phyloP scores from a whole-genome alignment of 2,329 filamentous ascomycete genomes.

The Colletotrichum gloeosporioides region DNA sequence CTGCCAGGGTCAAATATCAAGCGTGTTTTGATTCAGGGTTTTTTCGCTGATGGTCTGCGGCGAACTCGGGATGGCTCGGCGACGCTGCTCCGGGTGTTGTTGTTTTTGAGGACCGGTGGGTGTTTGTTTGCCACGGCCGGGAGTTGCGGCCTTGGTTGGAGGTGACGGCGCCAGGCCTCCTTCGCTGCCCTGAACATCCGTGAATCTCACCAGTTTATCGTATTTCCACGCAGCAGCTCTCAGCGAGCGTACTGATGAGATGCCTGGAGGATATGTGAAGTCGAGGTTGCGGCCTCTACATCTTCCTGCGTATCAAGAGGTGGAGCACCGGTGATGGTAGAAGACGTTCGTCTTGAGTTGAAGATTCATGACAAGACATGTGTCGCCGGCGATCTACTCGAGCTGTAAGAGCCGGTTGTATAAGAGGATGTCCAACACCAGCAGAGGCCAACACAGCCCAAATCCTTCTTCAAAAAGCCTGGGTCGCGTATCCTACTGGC shows the following conservation, averaged over 20 bases:
- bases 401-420: not conserved
- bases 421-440: not conserved
- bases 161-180: not conserved
- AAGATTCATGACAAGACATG: not conserved
- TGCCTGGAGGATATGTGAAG: not conserved
- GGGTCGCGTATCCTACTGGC: not conserved
- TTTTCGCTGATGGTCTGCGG: not conserved
- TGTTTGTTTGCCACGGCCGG: not conserved
- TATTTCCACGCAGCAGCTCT: fast-evolving
- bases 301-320: not conserved
- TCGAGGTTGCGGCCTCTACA: not conserved
- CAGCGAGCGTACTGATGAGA: not conserved
- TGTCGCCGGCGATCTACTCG: not conserved
- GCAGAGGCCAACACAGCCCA: not conserved
- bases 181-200: not conserved
- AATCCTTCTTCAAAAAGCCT: not conserved
- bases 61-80: not conserved
- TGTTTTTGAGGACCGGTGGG: not conserved
- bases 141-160: not conserved
- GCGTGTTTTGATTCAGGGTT: not conserved
- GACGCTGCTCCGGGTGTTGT: not conserved
- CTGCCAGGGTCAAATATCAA: not conserved
- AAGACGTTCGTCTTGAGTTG: not conserved
- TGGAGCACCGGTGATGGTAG: not conserved
- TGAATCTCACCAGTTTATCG: not conserved